Percentiles rank a stretch among this genome's conserved stretches.
Evolutionary conservation across 2,329 filamentous ascomycete species (phyloP).

Genomic region (Tolypocladium nubicola): DNA sequence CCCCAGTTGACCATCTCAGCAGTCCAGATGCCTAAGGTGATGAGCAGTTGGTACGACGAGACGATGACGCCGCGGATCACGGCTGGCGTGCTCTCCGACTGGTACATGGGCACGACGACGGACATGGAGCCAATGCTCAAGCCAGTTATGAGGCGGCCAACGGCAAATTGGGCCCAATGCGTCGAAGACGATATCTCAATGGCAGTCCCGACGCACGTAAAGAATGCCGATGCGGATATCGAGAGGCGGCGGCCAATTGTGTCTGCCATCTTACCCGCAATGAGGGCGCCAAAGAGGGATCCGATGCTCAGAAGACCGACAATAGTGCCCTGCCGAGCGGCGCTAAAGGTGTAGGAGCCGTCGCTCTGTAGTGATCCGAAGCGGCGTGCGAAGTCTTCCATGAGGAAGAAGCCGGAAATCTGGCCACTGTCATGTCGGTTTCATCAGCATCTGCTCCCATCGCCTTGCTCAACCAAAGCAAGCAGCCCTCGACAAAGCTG

Average conservation of each 20-base stretch:
- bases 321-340: conserved; percentile 50
- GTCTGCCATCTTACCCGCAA: conserved; percentile 51
- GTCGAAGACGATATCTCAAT: conserved; percentile 48
- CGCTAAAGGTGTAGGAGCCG: conserved; percentile 38
- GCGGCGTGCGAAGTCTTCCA: conserved; percentile 43
- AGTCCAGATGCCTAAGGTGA: conserved; percentile 56
- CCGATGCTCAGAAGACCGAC: conserved; percentile 52
- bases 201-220: conserved; percentile 53
- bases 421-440: conserved; percentile 35
- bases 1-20: conserved; percentile 51
- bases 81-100: conserved; percentile 54
- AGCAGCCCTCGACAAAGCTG: background rate
- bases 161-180: conserved; percentile 53
- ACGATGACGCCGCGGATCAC: conserved; percentile 55
- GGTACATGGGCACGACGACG: conserved; percentile 58
- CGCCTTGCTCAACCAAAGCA: background rate
- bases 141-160: conserved; percentile 56
- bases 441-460: background rate
- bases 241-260: conserved; percentile 49
- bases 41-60: conserved; percentile 56
- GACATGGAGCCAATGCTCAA: conserved; percentile 54
- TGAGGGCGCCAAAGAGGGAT: conserved; percentile 45
- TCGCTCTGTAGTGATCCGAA: conserved; percentile 35
- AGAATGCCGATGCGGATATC: conserved; percentile 51
- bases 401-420: conserved; percentile 50